A percentile compares a stretch with the other conserved stretches of the same genome.
Evolutionary conservation across 2,329 filamentous ascomycete species (phyloP).

Genomic region (Alternaria infectoria): DNA sequence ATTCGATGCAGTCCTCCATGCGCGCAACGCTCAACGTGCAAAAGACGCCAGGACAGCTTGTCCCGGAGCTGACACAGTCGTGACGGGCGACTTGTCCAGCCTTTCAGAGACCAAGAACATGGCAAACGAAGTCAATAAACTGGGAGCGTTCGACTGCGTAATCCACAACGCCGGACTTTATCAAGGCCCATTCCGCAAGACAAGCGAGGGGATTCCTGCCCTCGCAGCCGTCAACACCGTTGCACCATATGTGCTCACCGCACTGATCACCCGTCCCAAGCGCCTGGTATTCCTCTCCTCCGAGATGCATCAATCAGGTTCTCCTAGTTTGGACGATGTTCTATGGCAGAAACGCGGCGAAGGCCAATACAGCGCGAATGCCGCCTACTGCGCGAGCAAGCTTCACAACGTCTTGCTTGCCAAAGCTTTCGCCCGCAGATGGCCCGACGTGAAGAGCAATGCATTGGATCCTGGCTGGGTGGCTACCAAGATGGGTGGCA

Average conservation of each 20-base stretch:
- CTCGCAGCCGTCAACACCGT: constrained; percentile 64
- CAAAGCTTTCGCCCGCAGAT: constrained; percentile 59
- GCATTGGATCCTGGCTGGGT: constrained; percentile 63
- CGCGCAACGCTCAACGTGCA: constrained; percentile 62
- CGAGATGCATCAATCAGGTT: constrained; percentile 58
- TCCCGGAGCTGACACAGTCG: constrained; percentile 58
- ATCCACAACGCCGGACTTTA: constrained; percentile 66
- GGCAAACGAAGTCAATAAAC: constrained; percentile 58
- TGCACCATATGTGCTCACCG: constrained; percentile 64
- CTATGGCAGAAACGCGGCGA: constrained; percentile 48
- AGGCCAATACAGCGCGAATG: constrained; percentile 41
- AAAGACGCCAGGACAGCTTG: constrained; percentile 56
- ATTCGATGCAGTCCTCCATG: constrained; percentile 55
- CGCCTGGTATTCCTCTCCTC: constrained; percentile 61
- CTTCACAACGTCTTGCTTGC: constrained; percentile 63
- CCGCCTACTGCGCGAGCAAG: constrained; percentile 63
- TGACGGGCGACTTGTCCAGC: constrained; percentile 61
- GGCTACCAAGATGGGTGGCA: constrained; percentile 61
- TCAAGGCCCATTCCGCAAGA: constrained; percentile 52
- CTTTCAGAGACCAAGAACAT: constrained; percentile 59
- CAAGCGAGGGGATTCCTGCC: constrained; percentile 55
- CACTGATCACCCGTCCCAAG: constrained; percentile 57
- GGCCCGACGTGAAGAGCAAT: constrained; percentile 54
- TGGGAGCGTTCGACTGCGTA: constrained; percentile 61
- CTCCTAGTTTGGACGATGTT: constrained; percentile 51